A percentile compares a stretch with the other conserved stretches of the same genome.
These are phyloP conservation scores for Calamus simplicifolius DNA, from an alignment of 176 grass and related monocot genomes.

Conservation along the genomic window DNA sequence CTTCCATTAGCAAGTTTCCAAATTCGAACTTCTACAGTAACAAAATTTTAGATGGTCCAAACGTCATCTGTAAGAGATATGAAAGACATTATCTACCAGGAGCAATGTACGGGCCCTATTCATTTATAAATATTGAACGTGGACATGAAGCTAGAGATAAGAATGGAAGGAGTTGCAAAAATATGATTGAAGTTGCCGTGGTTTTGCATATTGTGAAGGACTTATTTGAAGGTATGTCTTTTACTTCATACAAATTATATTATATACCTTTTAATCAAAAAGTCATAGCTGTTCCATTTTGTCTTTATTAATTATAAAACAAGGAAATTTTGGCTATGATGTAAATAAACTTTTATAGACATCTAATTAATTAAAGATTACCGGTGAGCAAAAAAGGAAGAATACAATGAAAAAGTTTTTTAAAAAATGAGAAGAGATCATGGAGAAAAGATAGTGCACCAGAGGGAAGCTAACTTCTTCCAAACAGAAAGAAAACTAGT, in stretches of 20 bases:
- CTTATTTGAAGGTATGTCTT: conserved; percentile 49
- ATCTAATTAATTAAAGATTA: no score
- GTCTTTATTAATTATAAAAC: no score
- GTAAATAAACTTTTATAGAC: no score
- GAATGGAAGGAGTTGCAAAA: conserved; percentile 62
- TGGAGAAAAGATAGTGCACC: no score
- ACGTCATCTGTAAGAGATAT: conserved; percentile 46
- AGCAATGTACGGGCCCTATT: conserved; percentile 57
- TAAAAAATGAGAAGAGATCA: no score
- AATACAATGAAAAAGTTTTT: no score
- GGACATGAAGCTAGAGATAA: conserved; percentile 48
- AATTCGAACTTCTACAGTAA: conserved; percentile 57
- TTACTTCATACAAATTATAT: background rate
- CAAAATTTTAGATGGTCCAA: conserved; percentile 59
- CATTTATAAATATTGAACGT: conserved; percentile 56
- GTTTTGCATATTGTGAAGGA: conserved; percentile 48
- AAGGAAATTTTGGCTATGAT: no score
- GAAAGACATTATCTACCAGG: conserved; percentile 34
- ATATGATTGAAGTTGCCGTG: conserved; percentile 54
- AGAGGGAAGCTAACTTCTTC: no score
- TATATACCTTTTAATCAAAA: no score
- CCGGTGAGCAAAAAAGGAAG: no score
- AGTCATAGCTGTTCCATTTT: no score
- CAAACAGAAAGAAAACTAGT: no score
- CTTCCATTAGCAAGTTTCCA: conserved; percentile 69